Conservation (phyloP, 805 yeast genomes). For the Hanseniaspora pseudoguilliermondii region DNA sequence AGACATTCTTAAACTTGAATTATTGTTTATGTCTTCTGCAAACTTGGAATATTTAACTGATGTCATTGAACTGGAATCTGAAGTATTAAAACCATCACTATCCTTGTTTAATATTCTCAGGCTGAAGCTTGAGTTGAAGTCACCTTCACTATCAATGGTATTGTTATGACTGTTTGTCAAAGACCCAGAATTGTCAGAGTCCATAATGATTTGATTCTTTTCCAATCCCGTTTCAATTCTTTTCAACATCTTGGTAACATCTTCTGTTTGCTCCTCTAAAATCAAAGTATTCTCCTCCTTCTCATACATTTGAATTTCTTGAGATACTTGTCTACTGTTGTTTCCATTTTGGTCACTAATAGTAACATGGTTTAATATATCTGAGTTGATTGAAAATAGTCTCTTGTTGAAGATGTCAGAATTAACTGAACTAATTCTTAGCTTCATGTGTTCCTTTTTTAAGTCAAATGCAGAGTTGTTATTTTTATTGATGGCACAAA, state of each 20-base stretch:
- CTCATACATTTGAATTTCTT: not conserved
- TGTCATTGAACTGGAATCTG: not conserved
- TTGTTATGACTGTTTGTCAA: not conserved
- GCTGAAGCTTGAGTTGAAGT: not conserved
- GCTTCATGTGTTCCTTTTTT: not conserved
- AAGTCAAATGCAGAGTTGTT: not conserved
- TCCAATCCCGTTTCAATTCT: not conserved
- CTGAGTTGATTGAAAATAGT: not conserved
- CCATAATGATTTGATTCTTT: not conserved
- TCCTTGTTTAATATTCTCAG: not conserved
- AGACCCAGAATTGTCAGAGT: not conserved
- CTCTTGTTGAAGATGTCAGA: not conserved
- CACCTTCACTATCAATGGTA: not conserved
- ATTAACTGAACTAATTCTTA: not conserved
- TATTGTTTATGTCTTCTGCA: not conserved
- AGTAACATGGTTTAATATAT: not conserved
- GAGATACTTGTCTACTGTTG: slow-evolving; percentile 1
- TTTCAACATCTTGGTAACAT: not conserved
- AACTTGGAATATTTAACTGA: slow-evolving; percentile 1
- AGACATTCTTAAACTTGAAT: not conserved
- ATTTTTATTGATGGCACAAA: not conserved
- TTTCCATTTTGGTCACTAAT: slow-evolving; percentile 3
- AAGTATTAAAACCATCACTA: not conserved
- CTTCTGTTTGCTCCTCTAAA: not conserved
- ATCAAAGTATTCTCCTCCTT: not conserved